Percentiles rank a stretch among this genome's conserved stretches.
phyloP scores from a whole-genome alignment of 2,329 filamentous ascomycete species.

The Phyllosticta ampelicida region DNA sequence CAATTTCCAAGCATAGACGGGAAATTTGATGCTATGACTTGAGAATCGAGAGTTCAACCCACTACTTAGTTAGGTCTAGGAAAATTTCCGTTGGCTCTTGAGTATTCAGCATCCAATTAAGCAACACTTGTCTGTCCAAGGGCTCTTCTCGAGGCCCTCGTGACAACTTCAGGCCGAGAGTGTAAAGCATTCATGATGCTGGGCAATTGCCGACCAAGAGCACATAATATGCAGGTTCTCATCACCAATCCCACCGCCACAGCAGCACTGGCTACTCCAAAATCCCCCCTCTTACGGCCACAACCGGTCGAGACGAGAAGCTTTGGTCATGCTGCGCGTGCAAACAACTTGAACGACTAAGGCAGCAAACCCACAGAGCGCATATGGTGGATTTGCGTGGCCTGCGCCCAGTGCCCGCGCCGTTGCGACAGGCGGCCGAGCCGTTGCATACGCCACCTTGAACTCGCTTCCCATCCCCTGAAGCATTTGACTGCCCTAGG shows the following conservation, averaged over 20 bases:
- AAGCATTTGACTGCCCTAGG: not conserved
- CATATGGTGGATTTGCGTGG: not conserved
- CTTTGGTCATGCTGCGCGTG: not conserved
- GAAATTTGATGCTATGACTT: too few relatives aligned
- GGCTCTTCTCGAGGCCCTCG: too few relatives aligned
- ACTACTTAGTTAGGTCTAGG: too few relatives aligned
- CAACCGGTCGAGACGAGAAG: not conserved
- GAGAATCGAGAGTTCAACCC: too few relatives aligned
- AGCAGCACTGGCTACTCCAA: not conserved
- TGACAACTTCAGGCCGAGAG: too few relatives aligned
- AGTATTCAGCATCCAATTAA: too few relatives aligned
- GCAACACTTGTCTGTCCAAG: too few relatives aligned
- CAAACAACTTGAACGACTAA: not conserved
- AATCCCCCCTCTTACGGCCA: not conserved
- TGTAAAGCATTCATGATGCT: too few relatives aligned
- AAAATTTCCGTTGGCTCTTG: too few relatives aligned
- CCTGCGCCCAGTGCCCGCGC: not conserved
- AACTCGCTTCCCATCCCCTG: not conserved
- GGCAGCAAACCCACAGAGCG: not conserved
- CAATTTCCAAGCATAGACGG: too few relatives aligned
- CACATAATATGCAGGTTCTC: not conserved
- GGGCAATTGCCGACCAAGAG: too few relatives aligned
- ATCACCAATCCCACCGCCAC: not conserved
- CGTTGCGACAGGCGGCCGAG: not conserved
- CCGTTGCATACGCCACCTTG: not conserved